Evolutionary conservation across 345 rosid species (phyloP), one percentile per base, ranked within the genome.

Genomic region (Mallotus nudiflorus): DNA sequence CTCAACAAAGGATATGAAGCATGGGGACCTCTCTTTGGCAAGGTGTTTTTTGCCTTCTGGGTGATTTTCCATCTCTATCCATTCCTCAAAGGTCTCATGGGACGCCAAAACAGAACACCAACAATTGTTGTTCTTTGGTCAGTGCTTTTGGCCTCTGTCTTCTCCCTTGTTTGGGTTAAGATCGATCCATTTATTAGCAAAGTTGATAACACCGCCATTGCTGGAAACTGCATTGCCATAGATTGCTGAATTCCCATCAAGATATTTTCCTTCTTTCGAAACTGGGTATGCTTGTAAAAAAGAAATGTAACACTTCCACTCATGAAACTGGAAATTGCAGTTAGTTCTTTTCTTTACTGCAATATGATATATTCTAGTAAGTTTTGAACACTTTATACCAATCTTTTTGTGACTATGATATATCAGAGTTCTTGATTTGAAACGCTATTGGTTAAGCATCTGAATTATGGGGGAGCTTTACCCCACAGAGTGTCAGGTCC

Each of bases 21-120:
- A 28, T 91, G 99, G 97, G 99, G 99, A 24, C 99, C 97, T 7
- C 92, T 95, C 67, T 92, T 95, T 33, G 99, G 99, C 20, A 95
- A 91, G 69, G 88, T 89, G 54, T 95, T 95, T 82, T 95, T 95
- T 65, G 90, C 99, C 63, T 84, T 95, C 62, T 95, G 99, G 99
- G 99, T 92, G 69, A 89, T 95, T 70, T 84, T 91, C 62, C 97
- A 92, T 90, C 91, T 95, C 62, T 92, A 95, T 82, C 97, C 99
- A 44, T 92, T 95, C 91, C 96, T 95, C 37, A 90, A 95, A 76
- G 99, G 99, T 84, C 93, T 95, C n/a, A 91, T 95, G 99, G 97
- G 99, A 33, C 86, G 96, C 73, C 99, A 95, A 74, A 92, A 95
- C 84, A 75, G 97, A 78, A 92, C 97, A 16, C 99, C 97, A 1